phyloP scores from a whole-genome alignment of 768 basidiomycete genomes.

The Lactarius quietus region DNA sequence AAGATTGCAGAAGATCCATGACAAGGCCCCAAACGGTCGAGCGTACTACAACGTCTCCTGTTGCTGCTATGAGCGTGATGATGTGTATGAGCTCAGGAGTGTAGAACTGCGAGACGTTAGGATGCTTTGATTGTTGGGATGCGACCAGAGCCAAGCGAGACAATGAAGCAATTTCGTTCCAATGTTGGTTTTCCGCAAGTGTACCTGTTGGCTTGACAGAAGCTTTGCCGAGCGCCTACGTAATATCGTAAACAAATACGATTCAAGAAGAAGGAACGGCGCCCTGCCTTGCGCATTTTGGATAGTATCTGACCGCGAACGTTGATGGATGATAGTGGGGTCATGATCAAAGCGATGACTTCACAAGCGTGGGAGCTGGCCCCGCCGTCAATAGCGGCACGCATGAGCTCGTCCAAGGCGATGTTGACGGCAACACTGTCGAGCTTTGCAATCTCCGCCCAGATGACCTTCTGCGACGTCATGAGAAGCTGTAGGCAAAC shows the following conservation, averaged over 20 bases:
- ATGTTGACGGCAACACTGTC: conserved; percentile 66
- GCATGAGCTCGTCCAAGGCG: conserved; percentile 74
- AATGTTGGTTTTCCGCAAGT: conserved; percentile 67
- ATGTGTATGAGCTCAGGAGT: conserved; percentile 82
- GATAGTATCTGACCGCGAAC: conserved; percentile 76
- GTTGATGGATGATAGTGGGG: conserved; percentile 69
- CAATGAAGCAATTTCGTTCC: conserved; percentile 79
- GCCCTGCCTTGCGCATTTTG: conserved; percentile 69
- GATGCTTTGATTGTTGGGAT: conserved; percentile 60
- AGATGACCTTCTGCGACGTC: conserved; percentile 68
- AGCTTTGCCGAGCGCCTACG: conserved; percentile 69
- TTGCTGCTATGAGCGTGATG: conserved; percentile 70
- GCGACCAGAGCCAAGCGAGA: conserved; percentile 72
- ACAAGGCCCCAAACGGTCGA: conserved; percentile 79
- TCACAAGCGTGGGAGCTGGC: conserved; percentile 74
- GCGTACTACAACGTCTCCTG: conserved; percentile 69
- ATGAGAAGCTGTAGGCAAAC: conserved; percentile 48
- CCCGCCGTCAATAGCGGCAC: conserved; percentile 80
- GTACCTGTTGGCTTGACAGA: conserved; percentile 58
- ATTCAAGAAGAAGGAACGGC: neutral
- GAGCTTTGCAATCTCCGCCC: conserved; percentile 70
- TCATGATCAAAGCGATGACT: conserved; percentile 67
- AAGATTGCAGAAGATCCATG: conserved; percentile 76
- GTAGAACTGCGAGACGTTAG: conserved; percentile 68
- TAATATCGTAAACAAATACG: conserved; percentile 12